A percentile compares a stretch with the other conserved stretches of the same genome.
Evolutionary conservation across 225 moss, liverwort and hornwort species (phyloP).

Genomic region (Polytrichum commune): DNA sequence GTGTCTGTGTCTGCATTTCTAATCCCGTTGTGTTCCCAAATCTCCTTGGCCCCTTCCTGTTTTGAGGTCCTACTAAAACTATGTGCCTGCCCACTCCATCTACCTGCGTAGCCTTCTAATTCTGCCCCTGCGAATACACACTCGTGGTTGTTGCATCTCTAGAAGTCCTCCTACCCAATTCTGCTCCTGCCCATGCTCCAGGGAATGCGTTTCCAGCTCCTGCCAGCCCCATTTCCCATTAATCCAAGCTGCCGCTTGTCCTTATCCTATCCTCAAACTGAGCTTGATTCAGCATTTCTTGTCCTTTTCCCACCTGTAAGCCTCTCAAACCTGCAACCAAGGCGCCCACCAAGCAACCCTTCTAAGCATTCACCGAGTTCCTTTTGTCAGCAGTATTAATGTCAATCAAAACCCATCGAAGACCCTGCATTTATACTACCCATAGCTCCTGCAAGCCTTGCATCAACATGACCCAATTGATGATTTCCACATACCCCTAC

Average conservation of each 20-base stretch:
- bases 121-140: constrained; percentile 25
- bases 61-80: constrained; percentile 20
- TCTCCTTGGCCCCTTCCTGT: constrained; percentile 27
- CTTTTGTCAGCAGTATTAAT: no score
- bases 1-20: constrained; percentile 88
- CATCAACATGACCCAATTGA: constrained; percentile 10
- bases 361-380: constrained; percentile 10
- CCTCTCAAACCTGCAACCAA: constrained; percentile 41
- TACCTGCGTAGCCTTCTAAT: constrained; percentile 29
- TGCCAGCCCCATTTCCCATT: constrained; percentile 1
- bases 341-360: constrained; percentile 7
- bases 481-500: no score
- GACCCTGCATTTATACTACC: constrained; percentile 16
- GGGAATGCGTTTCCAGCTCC: background rate
- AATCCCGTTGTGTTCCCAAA: constrained; percentile 29
- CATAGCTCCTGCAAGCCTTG: constrained; percentile 1
- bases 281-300: constrained; percentile 5
- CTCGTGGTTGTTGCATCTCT: constrained; percentile 15
- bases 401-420: constrained; percentile 8
- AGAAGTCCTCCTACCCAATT: constrained; percentile 4
- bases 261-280: constrained; percentile 18
- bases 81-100: constrained; percentile 39
- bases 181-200: constrained; percentile 1
- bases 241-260: background rate
- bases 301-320: constrained; percentile 13